Base-by-base conservation (phyloP, 805 yeast species). In the Metschnikowia reukaufii region DNA sequence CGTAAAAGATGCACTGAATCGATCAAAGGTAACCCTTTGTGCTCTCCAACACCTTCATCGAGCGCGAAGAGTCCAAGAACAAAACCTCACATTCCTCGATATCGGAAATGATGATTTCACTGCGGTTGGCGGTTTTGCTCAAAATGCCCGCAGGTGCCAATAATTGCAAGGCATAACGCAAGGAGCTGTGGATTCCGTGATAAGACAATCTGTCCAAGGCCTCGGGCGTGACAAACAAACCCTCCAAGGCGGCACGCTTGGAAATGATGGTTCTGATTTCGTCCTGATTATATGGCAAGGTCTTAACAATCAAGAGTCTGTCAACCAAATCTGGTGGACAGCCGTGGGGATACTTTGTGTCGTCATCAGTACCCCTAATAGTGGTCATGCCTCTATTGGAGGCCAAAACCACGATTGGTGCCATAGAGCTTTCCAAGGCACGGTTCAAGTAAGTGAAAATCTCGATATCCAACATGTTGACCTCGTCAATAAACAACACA, bases 401-500 rank as follows among this genome's bases (percentile, higher is more conserved):
- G 30, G 99, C 99, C 65, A 94, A 78, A 2, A 94, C 90, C 30
- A 94, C 99, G 46, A 94, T 81, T 37, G 99, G 99, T 2, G 97
- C 92, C 63, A 94, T 87, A 21, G 86, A 73, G 42, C 91, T 84
- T 69, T 94, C 99, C 54, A 94, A 76, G 8, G 98, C 98, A 55
- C 96, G 80, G 74, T 94, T 94, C 61, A 94, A 75, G 66, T 88
- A 94, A 10, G 99, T 88, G 73, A 94, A 94, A 65, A 96, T 88
- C 75, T 94, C 99, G 53, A 94, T 85, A 65, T 94, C 99, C 59
- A 94, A 77, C 99, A 94, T 94, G 72, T 94, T 95, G 36, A 91
- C 98, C 73, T 94, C 99, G 70, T 94, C 99, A 58, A 94, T 94
- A 68, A 94, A 94, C 59, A 94, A 74, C 19, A 94, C 99, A 60